Base-by-base conservation (phyloP, 352 stramenopile species). In the Phytopythium vexans region DNA sequence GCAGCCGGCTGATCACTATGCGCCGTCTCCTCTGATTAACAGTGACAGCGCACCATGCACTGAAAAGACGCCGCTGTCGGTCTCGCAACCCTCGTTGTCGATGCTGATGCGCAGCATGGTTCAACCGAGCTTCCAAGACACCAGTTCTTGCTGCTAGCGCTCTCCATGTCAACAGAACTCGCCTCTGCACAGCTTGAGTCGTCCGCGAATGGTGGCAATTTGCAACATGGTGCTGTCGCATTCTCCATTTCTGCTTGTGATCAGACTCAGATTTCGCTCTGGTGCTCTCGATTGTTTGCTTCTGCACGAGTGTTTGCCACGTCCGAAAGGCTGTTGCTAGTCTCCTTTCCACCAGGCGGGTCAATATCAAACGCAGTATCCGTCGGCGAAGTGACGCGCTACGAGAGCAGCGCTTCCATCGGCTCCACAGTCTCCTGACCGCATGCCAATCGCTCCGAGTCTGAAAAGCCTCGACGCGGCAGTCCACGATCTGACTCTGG, bases 391-490 rank as follows among this genome's bases (percentile, higher is more conserved):
- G 40, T 9, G 41, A 35, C 41, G 31, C 4, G 45, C 36, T 8
- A 27, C 43, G 31, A 68, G 15, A 44, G 34, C 34, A n/a, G 10
- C 60, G 14, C 11, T 4, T 11, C 68, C 68, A 81, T 15, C 55
- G 47, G 1, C n/a, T 42, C 67, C 67, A 89, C 8, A 46, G 54
- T 21, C 15, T 62, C 4, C 42, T 39, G 44, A 74, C 16, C 1
- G 54, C 21, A 3, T 72, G 62, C 36, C 6, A 52, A 0, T 54
- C 54, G 0, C 39, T 12, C 27, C 79, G 72, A 32, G 67, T 52
- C 31, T 77, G 55, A 32, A 88, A 85, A 12, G 74, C 72, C 39
- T 86, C 74, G 6, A 84, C 14, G 12, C 74, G 66, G 45, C 70
- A 82, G 42, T 56, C 63, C 10, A 69, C 37, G 21, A 66, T 59